These are phyloP conservation scores for Neopestalotiopsis sp. DNA, from an alignment of 2,329 filamentous ascomycete species.

Conservation along the genomic window DNA sequence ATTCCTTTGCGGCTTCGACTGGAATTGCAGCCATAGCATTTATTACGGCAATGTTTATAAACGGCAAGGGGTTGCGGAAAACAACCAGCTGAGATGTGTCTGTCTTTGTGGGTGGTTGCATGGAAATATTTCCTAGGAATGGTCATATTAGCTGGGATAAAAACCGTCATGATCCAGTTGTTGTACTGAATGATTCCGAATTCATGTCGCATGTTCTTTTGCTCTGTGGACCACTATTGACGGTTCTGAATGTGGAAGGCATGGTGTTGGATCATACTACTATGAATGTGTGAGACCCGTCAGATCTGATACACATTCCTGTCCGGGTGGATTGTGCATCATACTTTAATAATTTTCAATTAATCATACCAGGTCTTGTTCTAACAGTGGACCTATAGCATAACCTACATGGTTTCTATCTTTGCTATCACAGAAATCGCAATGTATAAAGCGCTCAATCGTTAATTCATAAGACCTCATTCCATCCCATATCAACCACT, in stretches of 20 bases:
- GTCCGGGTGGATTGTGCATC: too few species aligned
- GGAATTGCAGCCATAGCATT: conserved; percentile 54
- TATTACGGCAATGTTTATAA: conserved; percentile 50
- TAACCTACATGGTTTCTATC: not conserved
- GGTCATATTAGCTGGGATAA: too few species aligned
- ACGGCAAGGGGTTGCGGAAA: conserved; percentile 37
- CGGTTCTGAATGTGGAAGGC: too few species aligned
- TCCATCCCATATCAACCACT: not conserved
- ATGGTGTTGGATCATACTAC: too few species aligned
- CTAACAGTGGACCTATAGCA: not conserved
- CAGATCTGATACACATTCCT: too few species aligned
- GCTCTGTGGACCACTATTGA: too few species aligned
- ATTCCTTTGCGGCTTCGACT: conserved; percentile 61
- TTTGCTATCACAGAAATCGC: not conserved
- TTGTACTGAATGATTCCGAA: too few species aligned
- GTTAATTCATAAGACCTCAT: not conserved
- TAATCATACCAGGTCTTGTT: not conserved
- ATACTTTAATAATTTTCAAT: too few species aligned
- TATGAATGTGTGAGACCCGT: too few species aligned
- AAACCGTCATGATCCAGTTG: too few species aligned
- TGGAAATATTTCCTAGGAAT: too few species aligned
- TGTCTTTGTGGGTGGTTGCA: not conserved
- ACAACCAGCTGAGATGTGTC: conserved; percentile 24
- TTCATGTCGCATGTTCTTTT: too few species aligned
- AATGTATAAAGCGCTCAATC: not conserved